Base-by-base conservation (phyloP, 2,329 filamentous ascomycete species). In the Cladorrhinum sp. region DNA sequence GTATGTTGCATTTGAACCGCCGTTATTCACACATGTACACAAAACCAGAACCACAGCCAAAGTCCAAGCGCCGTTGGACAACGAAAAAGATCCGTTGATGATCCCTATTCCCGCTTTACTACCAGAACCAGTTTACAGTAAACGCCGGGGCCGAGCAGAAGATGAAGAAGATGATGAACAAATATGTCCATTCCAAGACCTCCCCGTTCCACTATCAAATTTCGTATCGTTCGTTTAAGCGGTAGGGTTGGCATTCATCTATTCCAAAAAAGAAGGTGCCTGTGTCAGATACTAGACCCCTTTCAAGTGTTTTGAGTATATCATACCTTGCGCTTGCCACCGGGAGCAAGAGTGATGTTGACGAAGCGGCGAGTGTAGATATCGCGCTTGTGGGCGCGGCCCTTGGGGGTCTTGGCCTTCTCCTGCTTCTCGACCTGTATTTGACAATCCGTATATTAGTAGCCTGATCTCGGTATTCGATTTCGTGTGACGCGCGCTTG, bases 331-430 rank as follows among this genome's bases (percentile, higher is more conserved):
- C 93, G 86, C 93, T 98, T 98, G 83, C 93, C 93, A 79, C 92
- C 93, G 70, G 93, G 66, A 18, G 69, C 96, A 81, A 96, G 86
- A 75, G 91, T 95, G 77, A 98, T 92, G 83, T 98, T 97, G 72
- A 98, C 93, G 85, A 98, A 98, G 75, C 93, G 92, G 79, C 93
- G 90, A 73, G 92, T 96, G 87, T 97, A 97, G 79, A 86, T 88
- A 78, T 96, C 88, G 76, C 93, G 88, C 92, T 98, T 98, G 84
- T 95, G 92, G 72, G 93, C 93, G 77, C 93, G 92, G 77, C 93
- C 93, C 88, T 97, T 97, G 77, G 93, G 92, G 73, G 83, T 85
- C 90, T 98, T 97, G 82, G 90, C 84, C 89, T 96, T 96, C 89
- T 97, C 93, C 81, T 93, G 89, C 62, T 85, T 81, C 81, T 95